These are phyloP conservation scores for Pythium coloratum DNA, from an alignment of 352 stramenopile genomes.

Conservation along the genomic window DNA sequence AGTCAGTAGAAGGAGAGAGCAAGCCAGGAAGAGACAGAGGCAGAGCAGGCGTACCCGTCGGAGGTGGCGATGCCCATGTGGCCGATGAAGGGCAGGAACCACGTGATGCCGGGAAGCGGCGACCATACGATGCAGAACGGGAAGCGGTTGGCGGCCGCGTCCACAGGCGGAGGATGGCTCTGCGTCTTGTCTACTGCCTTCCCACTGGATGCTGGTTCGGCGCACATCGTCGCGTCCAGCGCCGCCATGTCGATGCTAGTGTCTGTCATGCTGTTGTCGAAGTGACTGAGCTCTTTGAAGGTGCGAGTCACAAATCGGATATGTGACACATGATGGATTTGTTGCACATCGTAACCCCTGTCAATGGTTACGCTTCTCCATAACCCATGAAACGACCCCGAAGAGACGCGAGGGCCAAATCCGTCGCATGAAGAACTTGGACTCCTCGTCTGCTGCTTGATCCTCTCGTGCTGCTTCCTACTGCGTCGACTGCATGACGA, in stretches of 20 bases:
- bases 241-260: background rate
- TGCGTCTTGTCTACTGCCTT: background rate
- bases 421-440: too few relatives aligned
- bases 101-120: slow-evolving; percentile 89
- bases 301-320: background rate
- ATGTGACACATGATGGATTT: background rate
- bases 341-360: background rate
- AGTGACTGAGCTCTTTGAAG: background rate
- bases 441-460: background rate
- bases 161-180: background rate
- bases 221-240: background rate
- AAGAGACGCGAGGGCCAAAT: background rate
- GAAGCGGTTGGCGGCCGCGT: slow-evolving; percentile 50
- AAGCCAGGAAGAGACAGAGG: background rate
- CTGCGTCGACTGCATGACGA: background rate
- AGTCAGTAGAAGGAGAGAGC: background rate
- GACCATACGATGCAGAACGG: slow-evolving; percentile 94
- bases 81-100: slow-evolving; percentile 96
- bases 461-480: background rate
- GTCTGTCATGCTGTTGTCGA: background rate
- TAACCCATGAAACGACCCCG: background rate
- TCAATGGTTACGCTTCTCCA: background rate
- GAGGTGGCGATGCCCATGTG: slow-evolving; percentile 93
- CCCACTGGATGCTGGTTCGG: background rate
- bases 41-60: slow-evolving; percentile 41